Evolutionary conservation across 2,329 filamentous ascomycete species (phyloP).

Genomic region (Cladosporium sp.): DNA sequence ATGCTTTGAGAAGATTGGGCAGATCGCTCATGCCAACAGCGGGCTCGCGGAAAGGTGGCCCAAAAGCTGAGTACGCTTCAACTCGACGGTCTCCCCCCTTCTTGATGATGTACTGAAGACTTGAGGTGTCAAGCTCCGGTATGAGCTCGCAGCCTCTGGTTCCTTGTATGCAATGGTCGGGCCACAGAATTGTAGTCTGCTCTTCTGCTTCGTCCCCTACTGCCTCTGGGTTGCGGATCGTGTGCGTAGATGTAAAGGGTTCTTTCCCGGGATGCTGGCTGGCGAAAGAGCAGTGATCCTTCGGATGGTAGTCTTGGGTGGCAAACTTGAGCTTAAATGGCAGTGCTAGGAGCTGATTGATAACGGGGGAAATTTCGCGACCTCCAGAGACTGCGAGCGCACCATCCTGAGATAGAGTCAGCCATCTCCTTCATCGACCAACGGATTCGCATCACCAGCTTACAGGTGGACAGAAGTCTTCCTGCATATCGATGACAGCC

Average conservation of each 20-base stretch:
- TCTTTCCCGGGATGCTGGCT: conserved; percentile 63
- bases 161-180: conserved; percentile 75
- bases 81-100: conserved; percentile 71
- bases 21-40: conserved; percentile 57
- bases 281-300: conserved; percentile 81
- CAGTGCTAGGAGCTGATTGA: conserved; percentile 69
- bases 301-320: conserved; percentile 89
- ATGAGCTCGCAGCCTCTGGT: conserved; percentile 68
- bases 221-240: conserved; percentile 57
- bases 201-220: conserved; percentile 49
- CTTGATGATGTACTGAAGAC: conserved; percentile 61
- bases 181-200: conserved; percentile 62
- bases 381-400: conserved; percentile 74
- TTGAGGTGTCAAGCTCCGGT: conserved; percentile 57
- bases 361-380: conserved; percentile 59
- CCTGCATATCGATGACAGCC: conserved; percentile 12
- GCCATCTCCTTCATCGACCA: conserved; percentile 59
- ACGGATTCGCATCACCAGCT: background rate
- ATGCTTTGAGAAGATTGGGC: conserved; percentile 48
- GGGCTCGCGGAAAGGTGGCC: conserved; percentile 65
- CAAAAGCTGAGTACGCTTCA: conserved; percentile 94
- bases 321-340: conserved; percentile 71
- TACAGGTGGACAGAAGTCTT: conserved; percentile 13
- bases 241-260: conserved; percentile 61
- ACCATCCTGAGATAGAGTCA: conserved; percentile 91